Base-by-base conservation (phyloP, 805 yeast genomes). In the Tetrapisispora phaffii region DNA sequence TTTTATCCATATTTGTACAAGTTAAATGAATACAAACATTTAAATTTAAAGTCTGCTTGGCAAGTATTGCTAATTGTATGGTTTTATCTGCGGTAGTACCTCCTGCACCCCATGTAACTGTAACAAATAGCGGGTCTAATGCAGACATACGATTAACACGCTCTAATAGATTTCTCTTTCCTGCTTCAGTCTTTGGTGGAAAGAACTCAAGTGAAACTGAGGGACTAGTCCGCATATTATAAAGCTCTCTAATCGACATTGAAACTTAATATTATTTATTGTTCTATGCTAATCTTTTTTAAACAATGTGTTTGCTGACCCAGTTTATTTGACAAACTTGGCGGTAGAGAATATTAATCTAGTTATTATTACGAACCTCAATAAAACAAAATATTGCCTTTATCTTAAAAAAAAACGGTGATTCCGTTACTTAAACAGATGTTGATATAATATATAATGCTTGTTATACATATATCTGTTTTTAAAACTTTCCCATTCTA, bases 91-190 rank as follows among this genome's bases (percentile, higher is more conserved):
- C 79, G 9, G 97, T 87, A 5, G 95, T 80, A 2, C 98, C 98
- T 34, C 97, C 97, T 5, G 98, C 97, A 29, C 97, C 98, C 97
- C 97, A 93, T 0, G 99, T 93, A 13, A 93, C 83, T 3, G 96
- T 86, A 44, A 90, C 81, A 61, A 93, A 94, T 15, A 82, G 68
- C 3, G 97, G 97, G 46, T 88, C 89, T 50, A 93, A 67, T 3
- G 83, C 82, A 50, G 85, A 79, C 89, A 93, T 82, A 57, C 99
- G 80, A 57, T 78, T 79, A 66, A 93, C 77, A 65, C 99, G 82
- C 24, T 89, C 87, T 41, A 85, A 70, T 50, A 93, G 68, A 65
- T 93, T 93, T 51, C 83, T 74, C 61, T 84, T 75, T 53, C 97
- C 98, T 2, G 79, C 70, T 58, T 85, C 89, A 0, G 98, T 93